Base-by-base conservation (phyloP, 2,329 filamentous ascomycete genomes). In the Westerdykella ornata region DNA sequence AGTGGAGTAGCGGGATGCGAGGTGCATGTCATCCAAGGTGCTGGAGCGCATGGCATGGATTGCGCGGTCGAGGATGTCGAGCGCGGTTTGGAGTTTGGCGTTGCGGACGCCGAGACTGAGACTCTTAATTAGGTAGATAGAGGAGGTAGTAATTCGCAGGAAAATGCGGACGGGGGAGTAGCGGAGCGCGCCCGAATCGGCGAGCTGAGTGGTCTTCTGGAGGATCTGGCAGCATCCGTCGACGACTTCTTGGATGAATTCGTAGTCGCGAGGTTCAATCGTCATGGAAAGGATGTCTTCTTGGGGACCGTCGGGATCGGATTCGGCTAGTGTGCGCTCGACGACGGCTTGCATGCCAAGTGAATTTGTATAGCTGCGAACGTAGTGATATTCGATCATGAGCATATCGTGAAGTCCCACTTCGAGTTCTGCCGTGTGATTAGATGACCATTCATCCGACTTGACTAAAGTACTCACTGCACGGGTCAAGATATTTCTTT, bases 311-410 rank as follows among this genome's bases (percentile, higher is more conserved):
- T 64, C 59, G 4, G 59, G 58, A 45, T 67, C 62, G 16, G 60
- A 57, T 38, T 66, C 62, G 5, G 61, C 59, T n/a, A 74, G 60
- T 1, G 69, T 71, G n/a, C 74, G 71, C 44, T 78, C 75, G 3
- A 77, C 73, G 3, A 78, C 71, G 2, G 75, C 75, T 54, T 78
- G 75, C 59, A 78, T 73, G 2, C 74, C 74, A 5, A 78, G 66
- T 0, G 68, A 70, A 35, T 72, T 72, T 30, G 66, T 67, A 39
- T 69, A 71, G 13, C 69, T 65, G 2, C 67, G 54, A 1, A 68
- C 60, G 36, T 69, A 69, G 22, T 70, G 64, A 35, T 68, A 78
- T 44, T 78, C 75, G 13, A 78, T 76, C 12, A 70, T 70, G 0
- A 78, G 62, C 45, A 73, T 71, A 32, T 73, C 70, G 38, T 70